Evolutionary conservation across 208 protist genomes (phyloP), one percentile per base, ranked within the genome.

Genomic region (Jaenimonas drosophilae): DNA sequence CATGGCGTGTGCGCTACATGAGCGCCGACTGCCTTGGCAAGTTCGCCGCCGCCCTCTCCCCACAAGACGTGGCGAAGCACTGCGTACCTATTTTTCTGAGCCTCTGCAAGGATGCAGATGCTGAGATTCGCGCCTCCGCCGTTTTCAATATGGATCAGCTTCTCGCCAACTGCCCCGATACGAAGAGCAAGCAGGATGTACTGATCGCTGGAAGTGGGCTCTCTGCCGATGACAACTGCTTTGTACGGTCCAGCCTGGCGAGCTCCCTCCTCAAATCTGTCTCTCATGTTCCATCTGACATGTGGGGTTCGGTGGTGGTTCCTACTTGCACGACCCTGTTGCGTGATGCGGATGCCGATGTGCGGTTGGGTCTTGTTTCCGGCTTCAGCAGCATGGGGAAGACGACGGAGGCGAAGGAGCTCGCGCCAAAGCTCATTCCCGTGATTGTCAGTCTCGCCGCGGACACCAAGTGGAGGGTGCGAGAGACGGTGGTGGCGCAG

Each of bases 1-100:
- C 91, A 5, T 99, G 97, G 97, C 86, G 97, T 12, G 97, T 99
- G 31, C 86, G 97, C 4, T 99, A 98, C 73, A 98, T 98, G 90
- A 82, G 91, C 14, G 97, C 97, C 7, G 96, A 98, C 56, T 73
- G 88, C n/a, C 85, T 98, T 36, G 77, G 85, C 31, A 56, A 46
- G 48, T 61, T 93, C 27, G 68, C 79, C 5, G 57, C 41, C 19
- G 72, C 62, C n/a, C 61, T 84, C 19, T 25, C 37, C 19, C 61
- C 76, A 7, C 50, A 65, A n/a, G 79, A 89, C 48, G 73, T 84
- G 12, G 62, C 14, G 5, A 76, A 73, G 54, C 68, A 76, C 42
- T 64, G 70, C 30, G 67, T 82, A 42, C 85, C 74, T 14, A 58
- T 86, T 17, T 93, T 90, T 58, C 63, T 60, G 28, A 51, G 63